Percentiles rank a stretch among this genome's conserved stretches.
phyloP scores from a whole-genome alignment of 169 alveolate species.

The Plasmodium gonderi region DNA sequence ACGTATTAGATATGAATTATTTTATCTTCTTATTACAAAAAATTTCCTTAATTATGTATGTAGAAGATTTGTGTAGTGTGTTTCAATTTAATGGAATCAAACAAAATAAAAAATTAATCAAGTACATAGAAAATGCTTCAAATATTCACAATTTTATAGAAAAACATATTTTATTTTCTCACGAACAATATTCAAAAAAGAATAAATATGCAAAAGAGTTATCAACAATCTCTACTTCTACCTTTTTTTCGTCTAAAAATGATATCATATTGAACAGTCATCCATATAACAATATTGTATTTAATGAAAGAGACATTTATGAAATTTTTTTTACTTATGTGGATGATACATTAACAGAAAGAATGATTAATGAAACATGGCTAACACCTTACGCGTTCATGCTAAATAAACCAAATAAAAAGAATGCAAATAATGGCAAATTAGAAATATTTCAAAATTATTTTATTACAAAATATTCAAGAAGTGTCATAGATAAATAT shows the following conservation, averaged over 20 bases:
- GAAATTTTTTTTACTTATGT: not conserved
- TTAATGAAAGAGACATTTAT: conserved; percentile 46
- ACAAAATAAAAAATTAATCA: not conserved
- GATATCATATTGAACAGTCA: conserved; percentile 5
- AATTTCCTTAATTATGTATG: conserved; percentile 39
- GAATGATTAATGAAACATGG: conserved; percentile 27
- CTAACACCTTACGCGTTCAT: conserved; percentile 37
- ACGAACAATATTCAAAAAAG: conserved; percentile 18
- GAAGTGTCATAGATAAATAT: conserved; percentile 31
- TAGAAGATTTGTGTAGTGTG: conserved; percentile 35
- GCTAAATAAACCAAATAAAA: not conserved
- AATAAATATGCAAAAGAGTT: conserved; percentile 47
- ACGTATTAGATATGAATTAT: not conserved
- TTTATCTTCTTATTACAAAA: conserved; percentile 57
- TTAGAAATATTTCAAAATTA: conserved; percentile 11
- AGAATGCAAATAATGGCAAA: not conserved
- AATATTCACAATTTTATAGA: not conserved
- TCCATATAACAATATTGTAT: conserved; percentile 53
- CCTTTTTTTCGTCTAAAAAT: conserved; percentile 42
- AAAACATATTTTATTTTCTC: not conserved
- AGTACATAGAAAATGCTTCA: not conserved
- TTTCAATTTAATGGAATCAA: not conserved
- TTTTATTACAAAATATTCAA: conserved; percentile 19
- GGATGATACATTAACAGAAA: conserved; percentile 46
- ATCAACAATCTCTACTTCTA: conserved; percentile 22